Evolutionary conservation across 1,284 basidiomycete species (phyloP), one percentile per base, ranked within the genome.

Genomic region (Cryptococcus wingfieldii): DNA sequence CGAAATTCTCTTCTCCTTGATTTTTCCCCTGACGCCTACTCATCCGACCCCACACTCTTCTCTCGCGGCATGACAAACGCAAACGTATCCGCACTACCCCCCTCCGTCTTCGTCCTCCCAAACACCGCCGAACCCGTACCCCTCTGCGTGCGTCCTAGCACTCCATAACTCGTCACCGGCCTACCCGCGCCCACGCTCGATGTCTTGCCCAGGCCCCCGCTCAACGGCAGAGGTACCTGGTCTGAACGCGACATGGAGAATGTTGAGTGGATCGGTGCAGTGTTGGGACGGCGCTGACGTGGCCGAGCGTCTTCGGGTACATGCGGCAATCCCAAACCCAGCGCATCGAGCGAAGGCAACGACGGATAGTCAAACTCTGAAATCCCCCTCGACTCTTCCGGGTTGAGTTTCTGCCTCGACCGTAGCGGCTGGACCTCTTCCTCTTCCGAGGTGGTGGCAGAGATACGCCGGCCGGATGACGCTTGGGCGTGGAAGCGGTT

Each of bases 401-500:
- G 16, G 14, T 23, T 10, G 14, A 53, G 31, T 45, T 59, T 59
- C 31, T 61, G 68, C 14, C 68, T 46, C 19, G 59, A 63, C 10
- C 67, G 54, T 1, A 54, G 58, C 3, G 69, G 71, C 47, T 68
- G 67, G 18, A 63, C 58, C 37, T 67, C 69, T 18, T 71, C 70
- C 46, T 74, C 71, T 50, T 74, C 71, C 5, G 70, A 70, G 5
- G 64, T 66, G 6, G 71, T 68, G 1, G 64, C 62, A 2, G 71
- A 72, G 8, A 71, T 70, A 7, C 71, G 53, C 19, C 70, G 55
- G 18, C 69, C 66, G 12, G 56, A 61, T 2, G 31, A 34, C 5
- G 18, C 45, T 46, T 46, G 45, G 31, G 51, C 53, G 25, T 65
- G 67, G 54, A 59, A 57, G 25, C 2, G 46, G 18, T 9, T 42